Conservation (phyloP, 768 basidiomycete genomes). For the Sarcomyxa edulis region DNA sequence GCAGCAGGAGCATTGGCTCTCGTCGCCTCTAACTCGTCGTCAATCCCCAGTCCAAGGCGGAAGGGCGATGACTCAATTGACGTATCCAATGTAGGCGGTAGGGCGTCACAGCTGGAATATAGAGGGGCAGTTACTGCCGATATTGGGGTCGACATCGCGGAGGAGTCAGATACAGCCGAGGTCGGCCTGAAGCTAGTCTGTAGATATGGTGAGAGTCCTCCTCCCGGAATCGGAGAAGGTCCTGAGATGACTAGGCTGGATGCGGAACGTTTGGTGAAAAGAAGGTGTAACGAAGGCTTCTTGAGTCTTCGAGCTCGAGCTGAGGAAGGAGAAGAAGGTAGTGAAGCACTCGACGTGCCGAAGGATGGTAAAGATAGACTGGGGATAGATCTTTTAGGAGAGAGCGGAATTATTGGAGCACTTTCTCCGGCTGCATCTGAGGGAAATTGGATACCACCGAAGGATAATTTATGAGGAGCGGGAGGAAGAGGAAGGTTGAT, state of each 20-base stretch:
- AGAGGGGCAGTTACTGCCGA: conserved; percentile 55
- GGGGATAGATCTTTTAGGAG: conserved; percentile 9
- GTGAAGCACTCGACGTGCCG: conserved; percentile 1
- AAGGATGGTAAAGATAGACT: conserved; percentile 7
- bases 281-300: conserved; percentile 64
- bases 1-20: not conserved
- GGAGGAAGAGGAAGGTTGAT: conserved; percentile 13
- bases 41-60: conserved; percentile 30
- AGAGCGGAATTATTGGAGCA: conserved; percentile 18
- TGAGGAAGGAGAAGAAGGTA: conserved; percentile 15
- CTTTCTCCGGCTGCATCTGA: conserved; percentile 23
- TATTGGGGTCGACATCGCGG: conserved; percentile 40
- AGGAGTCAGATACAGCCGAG: conserved; percentile 47
- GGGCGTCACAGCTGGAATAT: conserved; percentile 34
- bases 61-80: conserved; percentile 55
- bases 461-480: conserved; percentile 16
- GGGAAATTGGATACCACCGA: conserved; percentile 45
- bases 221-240: conserved; percentile 15
- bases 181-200: conserved; percentile 28
- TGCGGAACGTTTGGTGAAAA: conserved; percentile 61
- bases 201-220: conserved; percentile 20
- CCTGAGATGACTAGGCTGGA: conserved; percentile 33
- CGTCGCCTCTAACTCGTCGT: conserved; percentile 28
- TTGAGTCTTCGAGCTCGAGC: conserved; percentile 38
- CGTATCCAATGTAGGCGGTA: conserved; percentile 58